Base-by-base conservation (phyloP, 768 basidiomycete species). In the Boletus bicolor region DNA sequence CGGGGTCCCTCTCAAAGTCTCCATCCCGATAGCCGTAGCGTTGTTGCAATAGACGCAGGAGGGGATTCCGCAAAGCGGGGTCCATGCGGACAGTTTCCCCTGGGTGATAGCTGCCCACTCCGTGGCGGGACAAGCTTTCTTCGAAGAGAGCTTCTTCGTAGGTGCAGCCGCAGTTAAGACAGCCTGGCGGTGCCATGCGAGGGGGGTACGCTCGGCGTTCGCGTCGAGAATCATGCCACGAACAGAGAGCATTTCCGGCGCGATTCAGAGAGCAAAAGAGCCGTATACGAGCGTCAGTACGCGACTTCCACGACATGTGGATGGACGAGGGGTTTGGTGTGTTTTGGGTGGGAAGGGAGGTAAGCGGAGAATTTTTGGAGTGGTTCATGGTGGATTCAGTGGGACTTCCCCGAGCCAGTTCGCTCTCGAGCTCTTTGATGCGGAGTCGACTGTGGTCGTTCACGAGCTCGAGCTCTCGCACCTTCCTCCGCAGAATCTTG, bases 81-180 rank as follows among this genome's bases (percentile, higher is more conserved):
- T 93, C 91, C 90, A 93, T 93, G 65, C 91, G 85, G 48, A 93
- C 91, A 53, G 71, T 85, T 69, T 92, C 91, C 50, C 91, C 91
- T 0, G 91, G 91, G 57, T 82, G 82, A 64, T 92, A 93, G 67
- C 86, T 85, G 26, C 91, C 91, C 15, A 93, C 89, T 5, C 77
- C 79, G 57, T 93, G 89, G 21, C 89, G 83, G 11, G 90, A 68
- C 8, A 93, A 78, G 64, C 86, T 87, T 72, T 92, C 91, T 65
- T 93, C 91, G 65, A 93, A 93, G 7, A 93, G 81, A 5, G 91
- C 91, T 72, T 93, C 85, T 44, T 91, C 89, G 66, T 79, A 82
- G 6, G 88, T 86, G 75, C 91, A 93, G 7, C 91, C 91, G 63
- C 91, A 93, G 76, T 93, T 93, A 54, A 93, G 82, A 61, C 80